phyloP scores from a whole-genome alignment of 805 yeast genomes.

The Lipomyces orientalis region DNA sequence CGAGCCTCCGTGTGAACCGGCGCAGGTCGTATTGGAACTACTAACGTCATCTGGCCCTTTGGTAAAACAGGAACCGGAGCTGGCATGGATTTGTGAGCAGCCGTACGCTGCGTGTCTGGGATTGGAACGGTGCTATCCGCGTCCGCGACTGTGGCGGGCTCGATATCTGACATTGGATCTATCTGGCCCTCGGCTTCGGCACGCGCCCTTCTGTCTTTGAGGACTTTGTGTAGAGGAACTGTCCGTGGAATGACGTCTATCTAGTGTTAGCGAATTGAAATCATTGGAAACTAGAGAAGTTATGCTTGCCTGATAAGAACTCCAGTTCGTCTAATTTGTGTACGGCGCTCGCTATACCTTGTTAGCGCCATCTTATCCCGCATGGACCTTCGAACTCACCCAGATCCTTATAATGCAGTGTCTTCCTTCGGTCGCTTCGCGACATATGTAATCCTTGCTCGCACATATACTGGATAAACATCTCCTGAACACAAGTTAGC shows the following conservation, averaged over 20 bases:
- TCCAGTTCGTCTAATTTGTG: constrained; percentile 36
- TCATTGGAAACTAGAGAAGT: not conserved
- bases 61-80: not conserved
- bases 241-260: constrained; percentile 37
- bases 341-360: constrained; percentile 36
- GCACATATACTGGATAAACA: constrained; percentile 38
- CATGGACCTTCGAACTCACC: constrained; percentile 17
- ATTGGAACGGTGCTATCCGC: not conserved
- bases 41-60: constrained; percentile 23
- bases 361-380: not conserved
- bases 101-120: not conserved
- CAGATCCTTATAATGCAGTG: constrained; percentile 39
- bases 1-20: constrained; percentile 1
- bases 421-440: constrained; percentile 35
- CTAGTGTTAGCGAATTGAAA: not conserved
- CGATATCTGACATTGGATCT: constrained; percentile 6
- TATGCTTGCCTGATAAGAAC: constrained; percentile 34
- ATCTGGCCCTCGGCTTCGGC: constrained; percentile 1
- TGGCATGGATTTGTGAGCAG: constrained; percentile 2
- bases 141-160: not conserved
- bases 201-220: constrained; percentile 22
- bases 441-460: constrained; percentile 36
- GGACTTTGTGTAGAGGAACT: constrained; percentile 33
- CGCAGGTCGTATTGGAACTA: constrained; percentile 1
- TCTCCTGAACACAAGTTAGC: constrained; percentile 22